phyloP scores from a whole-genome alignment of 768 basidiomycete genomes.

The Sistotremastrum niveocremeum region DNA sequence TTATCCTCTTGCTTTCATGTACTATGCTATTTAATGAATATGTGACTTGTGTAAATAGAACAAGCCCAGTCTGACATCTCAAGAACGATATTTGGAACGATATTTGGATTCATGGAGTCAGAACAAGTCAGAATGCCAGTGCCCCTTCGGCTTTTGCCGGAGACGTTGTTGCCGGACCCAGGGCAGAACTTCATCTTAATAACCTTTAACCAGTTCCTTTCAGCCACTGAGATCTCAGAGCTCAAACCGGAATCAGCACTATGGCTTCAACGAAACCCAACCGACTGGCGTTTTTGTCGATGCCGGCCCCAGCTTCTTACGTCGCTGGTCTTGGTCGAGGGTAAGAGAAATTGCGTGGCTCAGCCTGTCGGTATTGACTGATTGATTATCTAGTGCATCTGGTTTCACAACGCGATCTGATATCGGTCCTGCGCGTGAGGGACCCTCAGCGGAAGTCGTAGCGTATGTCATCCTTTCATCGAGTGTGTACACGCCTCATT shows the following conservation, averaged over 20 bases:
- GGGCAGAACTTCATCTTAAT: too few relatives aligned
- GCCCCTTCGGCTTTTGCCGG: too few relatives aligned
- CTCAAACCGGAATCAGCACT: background rate
- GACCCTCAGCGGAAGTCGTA: constrained; percentile 80
- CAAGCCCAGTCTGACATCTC: too few relatives aligned
- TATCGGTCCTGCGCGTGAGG: constrained; percentile 96
- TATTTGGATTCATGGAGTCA: too few relatives aligned
- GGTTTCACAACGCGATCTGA: constrained; percentile 97
- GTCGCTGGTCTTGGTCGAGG: constrained; percentile 98
- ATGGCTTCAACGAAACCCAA: constrained; percentile 49
- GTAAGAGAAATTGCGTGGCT: constrained; percentile 27
- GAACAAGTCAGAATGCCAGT: too few relatives aligned
- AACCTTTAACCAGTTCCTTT: too few relatives aligned
- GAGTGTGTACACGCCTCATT: constrained; percentile 4
- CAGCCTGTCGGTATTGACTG: constrained; percentile 5
- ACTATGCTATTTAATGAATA: too few relatives aligned
- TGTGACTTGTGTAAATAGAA: too few relatives aligned
- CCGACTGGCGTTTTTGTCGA: constrained; percentile 77
- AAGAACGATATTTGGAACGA: too few relatives aligned
- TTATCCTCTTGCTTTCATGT: too few relatives aligned
- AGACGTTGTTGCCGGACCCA: too few relatives aligned
- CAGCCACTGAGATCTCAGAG: too few relatives aligned
- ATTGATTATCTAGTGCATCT: constrained; percentile 50
- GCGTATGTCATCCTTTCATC: constrained; percentile 42
- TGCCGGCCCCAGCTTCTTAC: constrained; percentile 92